phyloP scores from a whole-genome alignment of 768 basidiomycete genomes.

The Rubroboletus pulcherrimus region DNA sequence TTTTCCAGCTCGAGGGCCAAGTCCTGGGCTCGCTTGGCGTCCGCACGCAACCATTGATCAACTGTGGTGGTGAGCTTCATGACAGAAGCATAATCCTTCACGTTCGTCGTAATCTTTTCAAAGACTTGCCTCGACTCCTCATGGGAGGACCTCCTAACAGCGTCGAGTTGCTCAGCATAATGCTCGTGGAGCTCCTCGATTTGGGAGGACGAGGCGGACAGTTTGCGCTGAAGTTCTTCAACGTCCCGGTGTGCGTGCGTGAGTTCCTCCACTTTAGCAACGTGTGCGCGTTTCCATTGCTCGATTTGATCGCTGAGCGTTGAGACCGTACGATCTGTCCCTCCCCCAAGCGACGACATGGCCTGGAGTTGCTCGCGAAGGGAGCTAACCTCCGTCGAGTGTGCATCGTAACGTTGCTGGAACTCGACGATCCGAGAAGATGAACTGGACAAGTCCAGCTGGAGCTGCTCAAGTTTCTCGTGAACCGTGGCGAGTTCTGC shows the following conservation, averaged over 20 bases:
- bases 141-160: background rate
- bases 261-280: background rate
- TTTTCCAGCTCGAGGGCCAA: constrained; percentile 1
- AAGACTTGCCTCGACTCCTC: background rate
- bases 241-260: background rate
- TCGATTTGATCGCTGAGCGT: background rate
- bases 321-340: background rate
- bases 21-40: constrained; percentile 1
- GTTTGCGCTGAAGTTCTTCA: background rate
- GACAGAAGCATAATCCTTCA: background rate
- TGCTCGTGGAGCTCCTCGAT: background rate
- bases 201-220: background rate
- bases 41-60: background rate
- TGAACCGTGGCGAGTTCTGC: background rate
- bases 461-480: background rate
- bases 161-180: background rate
- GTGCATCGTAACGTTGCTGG: background rate
- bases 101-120: background rate
- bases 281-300: background rate
- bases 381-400: background rate
- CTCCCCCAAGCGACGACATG: background rate
- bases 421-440: background rate
- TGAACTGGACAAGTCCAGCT: background rate
- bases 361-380: background rate
- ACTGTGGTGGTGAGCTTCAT: constrained; percentile 3